A percentile compares a stretch with the other conserved stretches of the same genome.
Conservation (phyloP, 257 asterid species). For the Euphrasia confusa region DNA sequence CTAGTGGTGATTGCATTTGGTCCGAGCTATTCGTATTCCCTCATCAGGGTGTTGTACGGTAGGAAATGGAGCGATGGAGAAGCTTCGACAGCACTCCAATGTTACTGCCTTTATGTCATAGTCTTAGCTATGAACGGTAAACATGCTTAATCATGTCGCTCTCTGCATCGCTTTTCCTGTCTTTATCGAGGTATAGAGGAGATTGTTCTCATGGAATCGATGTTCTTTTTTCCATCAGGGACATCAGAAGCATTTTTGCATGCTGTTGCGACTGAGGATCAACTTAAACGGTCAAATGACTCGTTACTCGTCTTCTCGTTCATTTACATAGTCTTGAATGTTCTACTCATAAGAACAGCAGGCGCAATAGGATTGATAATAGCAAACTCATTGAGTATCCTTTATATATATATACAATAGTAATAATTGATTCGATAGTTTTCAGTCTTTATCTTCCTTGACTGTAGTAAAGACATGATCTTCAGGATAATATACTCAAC, state of each 20-base stretch:
- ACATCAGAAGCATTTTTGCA: constrained; percentile 97
- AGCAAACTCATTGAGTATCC: constrained; percentile 98
- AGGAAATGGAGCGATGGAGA: constrained; percentile 98
- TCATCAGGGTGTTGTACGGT: constrained; percentile 77
- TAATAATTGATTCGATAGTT: constrained; percentile 3
- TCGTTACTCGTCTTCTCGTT: constrained; percentile 69
- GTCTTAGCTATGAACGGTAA: constrained; percentile 90
- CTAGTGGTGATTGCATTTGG: constrained; percentile 84
- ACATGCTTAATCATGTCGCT: constrained; percentile 12
- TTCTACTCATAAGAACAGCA: constrained; percentile 67
- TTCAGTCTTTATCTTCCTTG: constrained; percentile 39
- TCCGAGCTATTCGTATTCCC: constrained; percentile 94
- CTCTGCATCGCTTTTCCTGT: no score
- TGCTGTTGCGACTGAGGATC: constrained; percentile 81
- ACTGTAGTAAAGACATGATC: constrained; percentile 68
- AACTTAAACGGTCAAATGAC: constrained; percentile 75
- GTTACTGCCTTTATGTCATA: constrained; percentile 76
- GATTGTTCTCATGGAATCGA: background rate
- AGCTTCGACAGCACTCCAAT: constrained; percentile 80
- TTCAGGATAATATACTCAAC: constrained; percentile 76
- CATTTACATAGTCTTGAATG: constrained; percentile 62
- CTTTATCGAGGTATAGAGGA: no score
- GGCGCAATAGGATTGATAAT: constrained; percentile 85
- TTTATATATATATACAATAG: constrained; percentile 16
- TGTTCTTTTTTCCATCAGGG: constrained; percentile 40